A percentile compares a stretch with the other conserved stretches of the same genome.
Conservation (phyloP, 1,284 basidiomycete genomes). For the Papiliotrema flavescens region DNA sequence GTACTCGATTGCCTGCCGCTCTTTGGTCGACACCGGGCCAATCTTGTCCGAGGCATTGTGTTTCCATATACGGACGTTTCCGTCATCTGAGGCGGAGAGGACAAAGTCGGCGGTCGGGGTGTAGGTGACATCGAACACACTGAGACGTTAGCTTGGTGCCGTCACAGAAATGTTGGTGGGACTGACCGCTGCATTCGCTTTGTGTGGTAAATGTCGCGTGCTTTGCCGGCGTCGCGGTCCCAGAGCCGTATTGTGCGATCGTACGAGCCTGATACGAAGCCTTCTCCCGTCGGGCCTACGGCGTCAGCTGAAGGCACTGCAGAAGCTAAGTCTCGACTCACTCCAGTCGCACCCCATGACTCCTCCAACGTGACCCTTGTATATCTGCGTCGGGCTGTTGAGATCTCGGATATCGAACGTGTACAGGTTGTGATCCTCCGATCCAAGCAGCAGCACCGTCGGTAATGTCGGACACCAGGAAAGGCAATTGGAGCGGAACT, state of each 20-base stretch:
- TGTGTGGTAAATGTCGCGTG: slow-evolving; percentile 91
- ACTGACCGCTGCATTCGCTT: slow-evolving; percentile 95
- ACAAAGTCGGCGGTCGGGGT: slow-evolving; percentile 91
- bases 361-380: slow-evolving; percentile 95
- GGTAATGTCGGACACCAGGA: slow-evolving; percentile 96
- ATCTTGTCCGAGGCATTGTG: slow-evolving; percentile 87
- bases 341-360: slow-evolving; percentile 92
- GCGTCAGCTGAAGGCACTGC: background rate
- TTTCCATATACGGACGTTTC: slow-evolving; percentile 97
- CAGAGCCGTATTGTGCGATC: slow-evolving; percentile 92
- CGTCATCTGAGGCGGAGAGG: slow-evolving; percentile 91
- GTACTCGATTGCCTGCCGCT: slow-evolving; percentile 90
- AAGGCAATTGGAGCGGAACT: slow-evolving; percentile 83
- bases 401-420: slow-evolving; percentile 94
- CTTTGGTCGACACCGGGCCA: slow-evolving; percentile 85
- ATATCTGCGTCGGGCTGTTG: slow-evolving; percentile 80
- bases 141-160: slow-evolving; percentile 15
- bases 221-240: slow-evolving; percentile 79
- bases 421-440: slow-evolving; percentile 97
- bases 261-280: slow-evolving; percentile 94
- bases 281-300: slow-evolving; percentile 76
- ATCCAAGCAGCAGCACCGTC: slow-evolving; percentile 83
- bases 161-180: background rate
- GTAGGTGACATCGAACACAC: slow-evolving; percentile 59
- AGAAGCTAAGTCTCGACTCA: slow-evolving; percentile 24